Conservation (phyloP, 768 basidiomycete species). For the Lentinula boryana region DNA sequence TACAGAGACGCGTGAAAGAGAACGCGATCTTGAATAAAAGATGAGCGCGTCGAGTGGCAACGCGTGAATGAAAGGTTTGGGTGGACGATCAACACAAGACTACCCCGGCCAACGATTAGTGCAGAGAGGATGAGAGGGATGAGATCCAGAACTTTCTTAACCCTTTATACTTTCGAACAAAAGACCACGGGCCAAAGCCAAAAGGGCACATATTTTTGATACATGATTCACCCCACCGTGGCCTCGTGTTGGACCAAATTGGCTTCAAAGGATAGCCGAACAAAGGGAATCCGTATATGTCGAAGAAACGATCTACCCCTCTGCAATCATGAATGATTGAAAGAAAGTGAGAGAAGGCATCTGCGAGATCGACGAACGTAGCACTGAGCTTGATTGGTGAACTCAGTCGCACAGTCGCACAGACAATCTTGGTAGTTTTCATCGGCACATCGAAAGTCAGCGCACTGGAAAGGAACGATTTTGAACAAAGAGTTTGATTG, state of each 20-base stretch:
- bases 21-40: background rate
- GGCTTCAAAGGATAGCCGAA: background rate
- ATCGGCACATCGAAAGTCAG: too few relatives aligned
- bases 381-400: too few relatives aligned
- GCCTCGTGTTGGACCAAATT: background rate
- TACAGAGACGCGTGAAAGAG: background rate
- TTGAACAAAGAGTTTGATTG: too few relatives aligned
- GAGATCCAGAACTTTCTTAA: background rate
- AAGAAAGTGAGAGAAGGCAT: background rate
- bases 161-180: background rate
- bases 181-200: background rate
- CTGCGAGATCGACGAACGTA: background rate
- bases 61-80: background rate
- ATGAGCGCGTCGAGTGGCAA: background rate
- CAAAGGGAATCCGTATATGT: background rate
- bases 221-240: background rate
- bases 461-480: too few relatives aligned
- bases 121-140: background rate
- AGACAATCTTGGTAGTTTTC: too few relatives aligned
- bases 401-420: too few relatives aligned
- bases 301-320: background rate
- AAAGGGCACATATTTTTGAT: background rate
- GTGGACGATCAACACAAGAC: background rate
- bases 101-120: background rate
- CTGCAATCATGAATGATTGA: background rate